A percentile compares a stretch with the other conserved stretches of the same genome.
These are phyloP conservation scores for Acacia confusa DNA, from an alignment of 306 rosid species.

Conservation along the genomic window DNA sequence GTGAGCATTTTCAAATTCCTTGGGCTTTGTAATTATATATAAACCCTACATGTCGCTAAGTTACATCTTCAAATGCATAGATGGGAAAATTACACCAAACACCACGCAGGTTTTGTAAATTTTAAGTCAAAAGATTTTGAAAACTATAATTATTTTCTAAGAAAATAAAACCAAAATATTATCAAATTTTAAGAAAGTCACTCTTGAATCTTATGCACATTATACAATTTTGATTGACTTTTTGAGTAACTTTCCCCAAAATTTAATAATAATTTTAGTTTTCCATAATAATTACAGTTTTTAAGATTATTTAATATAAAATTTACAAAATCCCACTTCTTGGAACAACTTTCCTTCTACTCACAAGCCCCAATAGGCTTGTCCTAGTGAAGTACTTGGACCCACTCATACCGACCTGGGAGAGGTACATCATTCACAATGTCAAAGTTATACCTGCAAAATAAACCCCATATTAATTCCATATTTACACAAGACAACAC, in stretches of 20 bases:
- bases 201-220: not conserved
- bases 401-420: conserved; percentile 87
- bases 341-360: not conserved
- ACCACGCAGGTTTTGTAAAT: not conserved
- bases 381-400: conserved; percentile 58
- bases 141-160: not conserved
- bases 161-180: not conserved
- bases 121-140: not conserved
- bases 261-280: not conserved
- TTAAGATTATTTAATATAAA: not conserved
- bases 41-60: conserved; percentile 40
- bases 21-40: conserved; percentile 3
- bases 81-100: not conserved
- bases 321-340: not conserved
- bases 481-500: not conserved
- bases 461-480: conserved; percentile 8
- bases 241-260: not conserved
- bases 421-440: conserved; percentile 65
- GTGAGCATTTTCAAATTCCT: conserved; percentile 4
- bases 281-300: not conserved
- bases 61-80: conserved; percentile 29
- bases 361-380: conserved; percentile 20
- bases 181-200: not conserved
- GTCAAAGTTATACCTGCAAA: conserved; percentile 90
- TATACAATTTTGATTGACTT: not conserved